A percentile compares a stretch with the other conserved stretches of the same genome.
These are phyloP conservation scores for Turritis glabra DNA, from an alignment of 345 rosid genomes.

Conservation along the genomic window DNA sequence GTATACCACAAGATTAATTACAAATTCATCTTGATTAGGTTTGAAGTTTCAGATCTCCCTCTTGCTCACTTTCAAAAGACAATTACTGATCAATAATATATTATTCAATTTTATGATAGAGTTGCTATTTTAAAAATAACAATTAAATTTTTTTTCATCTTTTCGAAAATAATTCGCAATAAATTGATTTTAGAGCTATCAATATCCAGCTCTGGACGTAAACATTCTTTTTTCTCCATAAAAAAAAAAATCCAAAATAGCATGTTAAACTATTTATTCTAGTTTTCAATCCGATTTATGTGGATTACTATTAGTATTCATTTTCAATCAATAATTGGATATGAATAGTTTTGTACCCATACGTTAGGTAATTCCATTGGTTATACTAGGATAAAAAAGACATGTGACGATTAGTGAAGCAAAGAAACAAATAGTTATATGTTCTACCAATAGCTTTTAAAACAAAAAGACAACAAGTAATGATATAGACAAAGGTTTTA, in stretches of 20 bases:
- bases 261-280: no score
- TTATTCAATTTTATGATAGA: background rate
- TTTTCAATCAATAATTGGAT: background rate
- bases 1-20: background rate
- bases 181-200: background rate
- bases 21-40: constrained; percentile 27
- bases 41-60: constrained; percentile 17
- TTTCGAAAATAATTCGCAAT: background rate
- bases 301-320: background rate
- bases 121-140: background rate
- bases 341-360: background rate
- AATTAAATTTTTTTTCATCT: background rate
- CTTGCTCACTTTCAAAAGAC: constrained; percentile 9
- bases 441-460: constrained; percentile 29
- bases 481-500: constrained; percentile 27
- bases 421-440: constrained; percentile 36
- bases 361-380: constrained; percentile 15
- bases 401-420: constrained; percentile 19
- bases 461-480: constrained; percentile 37
- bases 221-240: background rate
- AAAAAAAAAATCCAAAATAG: background rate
- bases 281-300: background rate
- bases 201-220: background rate
- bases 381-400: constrained; percentile 9
- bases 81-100: background rate